Percentiles rank a stretch among this genome's conserved stretches.
These are phyloP conservation scores for Candida dubliniensis DNA, from an alignment of 1,139 yeast genomes.

Conservation along the genomic window DNA sequence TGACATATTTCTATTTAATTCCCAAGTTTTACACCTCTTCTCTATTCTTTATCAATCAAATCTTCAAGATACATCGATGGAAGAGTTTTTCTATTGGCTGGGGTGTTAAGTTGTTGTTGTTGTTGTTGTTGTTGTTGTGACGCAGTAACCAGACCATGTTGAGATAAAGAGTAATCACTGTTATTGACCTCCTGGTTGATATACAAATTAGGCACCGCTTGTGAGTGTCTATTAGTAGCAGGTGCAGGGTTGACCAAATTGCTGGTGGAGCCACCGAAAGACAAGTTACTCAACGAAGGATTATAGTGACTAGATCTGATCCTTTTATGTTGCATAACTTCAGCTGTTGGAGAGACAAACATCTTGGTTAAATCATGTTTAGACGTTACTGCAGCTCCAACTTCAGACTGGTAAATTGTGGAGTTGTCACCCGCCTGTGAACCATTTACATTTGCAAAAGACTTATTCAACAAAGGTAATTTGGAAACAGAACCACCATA, in stretches of 20 bases:
- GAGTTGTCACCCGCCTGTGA: slow-evolving; percentile 40
- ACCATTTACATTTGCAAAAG: slow-evolving; percentile 17
- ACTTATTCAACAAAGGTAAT: slow-evolving; percentile 35
- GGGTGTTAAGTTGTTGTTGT: slow-evolving; percentile 13
- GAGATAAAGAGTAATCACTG: slow-evolving; percentile 34
- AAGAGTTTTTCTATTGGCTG: slow-evolving; percentile 34
- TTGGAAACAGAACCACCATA: slow-evolving; percentile 30
- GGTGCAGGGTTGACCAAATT: slow-evolving; percentile 27
- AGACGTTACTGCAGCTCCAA: slow-evolving; percentile 32
- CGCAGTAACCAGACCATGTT: slow-evolving; percentile 10
- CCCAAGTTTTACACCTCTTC: neutral
- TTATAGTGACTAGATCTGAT: slow-evolving; percentile 25
- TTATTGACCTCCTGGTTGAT: slow-evolving; percentile 35
- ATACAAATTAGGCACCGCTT: slow-evolving; percentile 37
- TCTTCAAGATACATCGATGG: slow-evolving; percentile 62
- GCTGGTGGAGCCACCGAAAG: slow-evolving; percentile 27
- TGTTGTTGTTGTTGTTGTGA: slow-evolving; percentile 11
- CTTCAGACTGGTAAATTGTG: slow-evolving; percentile 38
- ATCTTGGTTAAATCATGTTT: slow-evolving; percentile 49
- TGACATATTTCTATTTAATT: neutral
- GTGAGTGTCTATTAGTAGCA: slow-evolving; percentile 33
- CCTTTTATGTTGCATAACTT: slow-evolving; percentile 55
- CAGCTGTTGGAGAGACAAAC: slow-evolving; percentile 81
- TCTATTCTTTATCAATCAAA: slow-evolving; percentile 42
- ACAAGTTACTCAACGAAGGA: slow-evolving; percentile 23